These are phyloP conservation scores for Alternaria ventricosa DNA, from an alignment of 2,329 filamentous ascomycete species.

Conservation along the genomic window DNA sequence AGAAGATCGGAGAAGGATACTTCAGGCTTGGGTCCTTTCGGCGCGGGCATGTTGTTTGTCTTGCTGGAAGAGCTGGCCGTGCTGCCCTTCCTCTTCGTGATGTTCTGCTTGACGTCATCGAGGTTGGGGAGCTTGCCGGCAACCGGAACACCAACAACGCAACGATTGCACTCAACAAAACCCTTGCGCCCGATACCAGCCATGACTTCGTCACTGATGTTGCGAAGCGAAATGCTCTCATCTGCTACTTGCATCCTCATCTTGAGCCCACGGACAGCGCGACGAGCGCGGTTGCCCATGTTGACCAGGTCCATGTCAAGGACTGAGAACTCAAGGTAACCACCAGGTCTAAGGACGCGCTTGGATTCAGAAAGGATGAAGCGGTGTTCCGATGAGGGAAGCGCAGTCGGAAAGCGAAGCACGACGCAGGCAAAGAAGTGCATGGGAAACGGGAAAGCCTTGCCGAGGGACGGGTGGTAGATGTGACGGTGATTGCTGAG, in stretches of 20 bases:
- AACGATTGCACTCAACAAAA: slow-evolving; percentile 75
- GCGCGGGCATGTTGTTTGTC: slow-evolving; percentile 14
- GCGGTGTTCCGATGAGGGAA: slow-evolving; percentile 71
- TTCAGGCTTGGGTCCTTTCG: slow-evolving; percentile 37
- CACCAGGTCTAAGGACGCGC: slow-evolving; percentile 77
- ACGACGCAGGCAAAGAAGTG: slow-evolving; percentile 79
- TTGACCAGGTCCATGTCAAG: slow-evolving; percentile 82
- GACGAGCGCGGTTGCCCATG: slow-evolving; percentile 75
- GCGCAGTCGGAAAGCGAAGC: slow-evolving; percentile 75
- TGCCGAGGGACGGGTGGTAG: slow-evolving; percentile 66
- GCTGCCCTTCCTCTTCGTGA: slow-evolving; percentile 38
- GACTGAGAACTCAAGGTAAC: slow-evolving; percentile 79
- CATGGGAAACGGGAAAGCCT: slow-evolving; percentile 75
- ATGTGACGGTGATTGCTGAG: slow-evolving; percentile 76
- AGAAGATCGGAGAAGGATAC: slow-evolving; percentile 48
- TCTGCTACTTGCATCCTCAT: slow-evolving; percentile 70
- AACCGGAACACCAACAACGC: slow-evolving; percentile 78
- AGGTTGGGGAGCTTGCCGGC: slow-evolving; percentile 56
- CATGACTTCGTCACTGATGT: slow-evolving; percentile 63
- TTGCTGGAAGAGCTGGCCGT: slow-evolving; percentile 33
- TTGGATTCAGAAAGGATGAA: slow-evolving; percentile 77
- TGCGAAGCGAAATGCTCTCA: slow-evolving; percentile 65
- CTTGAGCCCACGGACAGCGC: slow-evolving; percentile 73
- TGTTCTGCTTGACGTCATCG: slow-evolving; percentile 30
- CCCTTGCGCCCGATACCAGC: slow-evolving; percentile 71